Evolutionary conservation across 441 rosid species (phyloP).

Genomic region (Pelargonium fulgidum): DNA sequence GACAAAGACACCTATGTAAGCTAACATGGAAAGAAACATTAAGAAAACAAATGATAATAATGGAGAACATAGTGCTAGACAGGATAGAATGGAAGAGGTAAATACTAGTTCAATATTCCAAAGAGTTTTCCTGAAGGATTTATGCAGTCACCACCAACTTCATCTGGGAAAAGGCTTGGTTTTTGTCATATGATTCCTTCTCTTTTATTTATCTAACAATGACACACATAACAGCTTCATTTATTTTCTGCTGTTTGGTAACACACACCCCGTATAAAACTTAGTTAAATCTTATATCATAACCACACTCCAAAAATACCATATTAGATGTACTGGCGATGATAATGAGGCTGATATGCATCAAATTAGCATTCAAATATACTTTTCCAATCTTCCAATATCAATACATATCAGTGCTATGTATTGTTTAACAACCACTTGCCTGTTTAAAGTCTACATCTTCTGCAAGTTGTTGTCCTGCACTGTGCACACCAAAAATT

Average conservation of each 20-base stretch:
- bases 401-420: background rate
- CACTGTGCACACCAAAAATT: slow-evolving; percentile 86
- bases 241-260: background rate
- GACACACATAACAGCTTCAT: too few relatives aligned
- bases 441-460: slow-evolving; percentile 82
- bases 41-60: too few relatives aligned
- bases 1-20: background rate
- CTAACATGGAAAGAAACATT: too few relatives aligned
- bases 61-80: too few relatives aligned
- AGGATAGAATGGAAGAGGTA: too few relatives aligned
- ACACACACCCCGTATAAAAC: background rate
- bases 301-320: background rate
- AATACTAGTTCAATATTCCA: too few relatives aligned
- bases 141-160: too few relatives aligned
- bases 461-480: slow-evolving; percentile 72
- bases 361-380: background rate
- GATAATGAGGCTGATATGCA: background rate
- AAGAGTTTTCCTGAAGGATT: too few relatives aligned
- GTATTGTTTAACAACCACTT: slow-evolving; percentile 17
- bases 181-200: too few relatives aligned
- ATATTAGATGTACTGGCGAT: background rate
- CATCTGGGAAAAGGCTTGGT: too few relatives aligned
- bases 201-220: too few relatives aligned
- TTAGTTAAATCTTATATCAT: background rate
- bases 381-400: background rate